Base-by-base conservation (phyloP, 768 basidiomycete species). In the Tubosaeta sp. region DNA sequence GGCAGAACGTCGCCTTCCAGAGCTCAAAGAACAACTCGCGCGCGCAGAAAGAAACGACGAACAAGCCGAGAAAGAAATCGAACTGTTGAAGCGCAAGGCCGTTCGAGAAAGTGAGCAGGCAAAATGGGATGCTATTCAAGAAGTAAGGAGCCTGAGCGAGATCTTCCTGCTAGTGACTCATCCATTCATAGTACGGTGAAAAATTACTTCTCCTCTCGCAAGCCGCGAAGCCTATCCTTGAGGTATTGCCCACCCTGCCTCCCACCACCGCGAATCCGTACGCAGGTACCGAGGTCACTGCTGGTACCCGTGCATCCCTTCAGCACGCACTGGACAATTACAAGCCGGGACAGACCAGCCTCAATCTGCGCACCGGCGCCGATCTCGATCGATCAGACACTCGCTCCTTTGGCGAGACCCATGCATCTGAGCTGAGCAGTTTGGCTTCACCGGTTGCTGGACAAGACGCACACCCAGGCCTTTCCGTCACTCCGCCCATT, bases 331-430 rank as follows among this genome's bases (percentile, higher is more conserved):
- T 93, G 31, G 90, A 93, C 65, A 79, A 84, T 57, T 91, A 88
- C 71, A 80, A 79, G 62, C 80, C 81, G 2, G 90, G 89, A 0
- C 75, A 80, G 51, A 76, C 79, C 59, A 75, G 74, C 36, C 72
- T 89, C 11, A 72, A 76, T 34, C 66, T 73, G 11, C 74, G 76
- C 14, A 54, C 67, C 13, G 66, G 73, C 25, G 71, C 73, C 6
- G 83, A 86, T 62, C 75, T 89, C 35, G 75, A 76, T 52, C 74
- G 84, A 53, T 84, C 84, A 4, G 86, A 92, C 60, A 87, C 86
- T 0, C 80, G 80, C 50, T 90, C 86, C 67, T 93, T 93, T 62
- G 90, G 90, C 18, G 87, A 86, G 68, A 91, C 83, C 34, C 90
- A 93, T 59, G 87, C 86, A 0, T 75, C 70, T 31, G 90, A 92